Conservation (phyloP, 2,329 filamentous ascomycete genomes). For the Tricladium varicosporioides region DNA sequence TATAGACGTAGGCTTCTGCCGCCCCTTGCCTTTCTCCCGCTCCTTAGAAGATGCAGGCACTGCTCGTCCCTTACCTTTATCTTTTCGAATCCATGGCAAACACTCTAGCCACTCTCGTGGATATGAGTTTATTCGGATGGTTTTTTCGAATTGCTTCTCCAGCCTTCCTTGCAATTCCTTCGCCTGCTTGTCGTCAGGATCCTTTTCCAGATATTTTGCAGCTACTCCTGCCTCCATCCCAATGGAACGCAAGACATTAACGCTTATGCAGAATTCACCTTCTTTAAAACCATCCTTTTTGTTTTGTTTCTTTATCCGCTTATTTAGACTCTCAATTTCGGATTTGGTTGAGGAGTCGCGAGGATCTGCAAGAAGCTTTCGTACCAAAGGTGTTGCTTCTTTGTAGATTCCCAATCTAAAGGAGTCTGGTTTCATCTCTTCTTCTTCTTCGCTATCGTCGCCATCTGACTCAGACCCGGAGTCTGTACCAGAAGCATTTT, state of each 20-base stretch:
- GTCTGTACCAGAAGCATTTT: background rate
- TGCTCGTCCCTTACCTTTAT: background rate
- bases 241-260: background rate
- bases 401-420: background rate
- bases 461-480: background rate
- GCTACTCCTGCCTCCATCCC: background rate
- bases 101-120: background rate
- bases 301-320: background rate
- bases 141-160: background rate
- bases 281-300: background rate
- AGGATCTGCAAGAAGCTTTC: background rate
- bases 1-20: background rate
- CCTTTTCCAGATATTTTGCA: background rate
- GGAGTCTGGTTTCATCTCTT: background rate
- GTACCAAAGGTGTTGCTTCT: background rate
- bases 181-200: background rate
- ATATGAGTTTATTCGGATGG: background rate
- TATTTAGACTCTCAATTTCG: background rate
- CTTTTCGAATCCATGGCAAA: background rate
- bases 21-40: background rate
- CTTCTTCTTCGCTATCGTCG: background rate
- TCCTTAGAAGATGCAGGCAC: background rate
- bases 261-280: background rate
- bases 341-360: background rate
- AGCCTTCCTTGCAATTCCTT: background rate